A percentile compares a stretch with the other conserved stretches of the same genome.
These are phyloP conservation scores for Bisporella sp. DNA, from an alignment of 2,329 filamentous ascomycete genomes.

Conservation along the genomic window DNA sequence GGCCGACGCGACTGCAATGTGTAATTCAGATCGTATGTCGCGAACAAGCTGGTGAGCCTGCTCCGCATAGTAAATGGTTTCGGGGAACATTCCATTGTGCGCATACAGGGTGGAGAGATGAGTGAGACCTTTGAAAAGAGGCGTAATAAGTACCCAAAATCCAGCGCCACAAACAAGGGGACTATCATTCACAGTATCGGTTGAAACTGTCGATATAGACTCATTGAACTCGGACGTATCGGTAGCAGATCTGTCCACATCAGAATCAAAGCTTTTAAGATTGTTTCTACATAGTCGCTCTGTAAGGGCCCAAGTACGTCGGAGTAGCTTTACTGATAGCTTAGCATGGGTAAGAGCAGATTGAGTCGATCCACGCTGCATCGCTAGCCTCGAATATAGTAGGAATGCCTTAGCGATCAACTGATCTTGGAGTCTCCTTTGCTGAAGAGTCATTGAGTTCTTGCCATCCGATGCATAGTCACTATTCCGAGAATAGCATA, in stretches of 20 bases:
- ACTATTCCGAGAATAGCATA: constrained; percentile 19
- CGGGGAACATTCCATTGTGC: constrained; percentile 78
- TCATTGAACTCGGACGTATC: constrained; percentile 27
- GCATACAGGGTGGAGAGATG: constrained; percentile 74
- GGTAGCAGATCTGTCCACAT: constrained; percentile 23
- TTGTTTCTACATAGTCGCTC: constrained; percentile 18
- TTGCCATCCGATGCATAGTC: constrained; percentile 8
- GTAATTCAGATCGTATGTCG: constrained; percentile 25
- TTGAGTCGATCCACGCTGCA: constrained; percentile 44
- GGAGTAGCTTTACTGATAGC: constrained; percentile 43
- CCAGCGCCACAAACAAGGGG: constrained; percentile 47
- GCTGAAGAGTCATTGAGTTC: constrained; percentile 10
- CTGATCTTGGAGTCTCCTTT: constrained; percentile 20
- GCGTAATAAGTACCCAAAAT: constrained; percentile 74
- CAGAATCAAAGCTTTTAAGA: constrained; percentile 4
- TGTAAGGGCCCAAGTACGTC: constrained; percentile 32
- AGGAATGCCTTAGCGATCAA: constrained; percentile 30
- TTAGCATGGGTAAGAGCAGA: constrained; percentile 51
- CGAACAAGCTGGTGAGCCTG: constrained; percentile 70
- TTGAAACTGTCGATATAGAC: constrained; percentile 28
- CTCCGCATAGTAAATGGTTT: constrained; percentile 82
- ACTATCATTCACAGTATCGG: constrained; percentile 29
- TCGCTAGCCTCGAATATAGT: constrained; percentile 28
- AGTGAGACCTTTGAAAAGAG: constrained; percentile 63
- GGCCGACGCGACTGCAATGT: constrained; percentile 45